A percentile compares a stretch with the other conserved stretches of the same genome.
phyloP scores from a whole-genome alignment of 2,329 filamentous ascomycete species.

The Colletotrichum eremochloae region DNA sequence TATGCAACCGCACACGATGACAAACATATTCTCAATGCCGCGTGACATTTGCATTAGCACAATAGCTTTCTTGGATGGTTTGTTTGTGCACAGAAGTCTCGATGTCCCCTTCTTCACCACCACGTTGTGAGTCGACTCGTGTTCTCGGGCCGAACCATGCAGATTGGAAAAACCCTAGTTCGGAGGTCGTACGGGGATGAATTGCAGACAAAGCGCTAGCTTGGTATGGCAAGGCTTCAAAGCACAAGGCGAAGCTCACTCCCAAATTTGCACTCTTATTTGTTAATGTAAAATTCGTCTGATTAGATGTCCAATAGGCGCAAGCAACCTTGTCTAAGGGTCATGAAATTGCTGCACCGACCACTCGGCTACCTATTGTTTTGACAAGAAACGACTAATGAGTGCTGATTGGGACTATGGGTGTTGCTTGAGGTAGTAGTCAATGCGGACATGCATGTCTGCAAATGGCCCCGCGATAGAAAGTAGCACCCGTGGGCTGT shows the following conservation, averaged over 20 bases:
- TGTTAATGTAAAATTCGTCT: constrained; percentile 14
- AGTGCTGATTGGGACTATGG: background rate
- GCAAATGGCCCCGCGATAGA: too few species aligned
- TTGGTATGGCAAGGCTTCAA: constrained; percentile 6
- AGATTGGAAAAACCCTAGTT: constrained; percentile 16
- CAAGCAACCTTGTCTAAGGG: background rate
- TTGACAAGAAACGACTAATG: background rate
- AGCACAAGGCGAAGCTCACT: background rate
- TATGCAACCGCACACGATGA: background rate
- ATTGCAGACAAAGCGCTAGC: background rate
- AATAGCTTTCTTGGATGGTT: background rate
- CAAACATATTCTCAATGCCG: too few species aligned
- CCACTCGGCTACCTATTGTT: constrained; percentile 20
- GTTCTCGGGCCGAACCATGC: constrained; percentile 40
- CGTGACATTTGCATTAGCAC: background rate
- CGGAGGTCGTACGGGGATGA: constrained; percentile 18
- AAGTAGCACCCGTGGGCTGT: too few species aligned
- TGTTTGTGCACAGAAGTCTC: background rate
- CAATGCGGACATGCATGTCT: background rate
- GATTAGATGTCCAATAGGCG: background rate
- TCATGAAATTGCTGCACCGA: background rate
- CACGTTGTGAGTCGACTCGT: constrained; percentile 21
- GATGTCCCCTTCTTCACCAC: background rate
- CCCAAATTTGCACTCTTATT: background rate
- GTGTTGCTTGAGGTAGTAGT: background rate